phyloP scores from a whole-genome alignment of 306 rosid genomes.

The Sphenostylis stenocarpa region DNA sequence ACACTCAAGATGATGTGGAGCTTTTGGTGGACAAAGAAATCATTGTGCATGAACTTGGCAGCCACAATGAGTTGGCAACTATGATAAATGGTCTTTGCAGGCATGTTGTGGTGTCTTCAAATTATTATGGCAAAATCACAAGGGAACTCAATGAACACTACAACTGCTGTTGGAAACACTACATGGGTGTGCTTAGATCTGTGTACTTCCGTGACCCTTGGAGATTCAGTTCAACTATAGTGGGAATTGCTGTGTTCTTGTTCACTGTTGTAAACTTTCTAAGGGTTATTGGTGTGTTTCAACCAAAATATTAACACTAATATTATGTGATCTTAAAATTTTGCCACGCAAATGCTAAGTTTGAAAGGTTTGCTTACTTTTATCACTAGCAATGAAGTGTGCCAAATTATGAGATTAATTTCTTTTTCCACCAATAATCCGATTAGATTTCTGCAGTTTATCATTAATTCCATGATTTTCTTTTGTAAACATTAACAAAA shows the following conservation, averaged over 20 bases:
- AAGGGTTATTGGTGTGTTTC: slow-evolving; percentile 2
- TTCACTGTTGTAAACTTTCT: slow-evolving; percentile 30
- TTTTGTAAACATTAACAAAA: too few relatives aligned
- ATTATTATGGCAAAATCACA: slow-evolving; percentile 7
- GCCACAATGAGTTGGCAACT: slow-evolving; percentile 35
- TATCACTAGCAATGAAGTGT: not conserved
- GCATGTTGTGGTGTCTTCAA: slow-evolving; percentile 23
- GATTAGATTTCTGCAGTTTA: not conserved
- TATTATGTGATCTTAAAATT: not conserved
- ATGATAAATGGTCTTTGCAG: slow-evolving; percentile 37
- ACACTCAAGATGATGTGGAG: slow-evolving; percentile 51
- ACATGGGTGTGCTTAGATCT: slow-evolving; percentile 31
- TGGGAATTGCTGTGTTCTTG: slow-evolving; percentile 31
- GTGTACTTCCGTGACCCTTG: slow-evolving; percentile 38
- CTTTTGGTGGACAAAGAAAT: slow-evolving; percentile 40
- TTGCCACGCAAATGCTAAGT: not conserved
- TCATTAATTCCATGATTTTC: not conserved
- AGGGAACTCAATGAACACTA: slow-evolving; percentile 34
- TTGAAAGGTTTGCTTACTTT: not conserved
- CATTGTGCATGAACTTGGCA: slow-evolving; percentile 36
- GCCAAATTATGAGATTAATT: not conserved
- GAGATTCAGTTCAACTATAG: slow-evolving; percentile 31
- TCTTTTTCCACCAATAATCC: not conserved
- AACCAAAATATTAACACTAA: not conserved
- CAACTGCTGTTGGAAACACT: slow-evolving; percentile 19